These are phyloP conservation scores for Rhexocercosporidium sp. DNA, from an alignment of 2,329 filamentous ascomycete genomes.

Conservation along the genomic window DNA sequence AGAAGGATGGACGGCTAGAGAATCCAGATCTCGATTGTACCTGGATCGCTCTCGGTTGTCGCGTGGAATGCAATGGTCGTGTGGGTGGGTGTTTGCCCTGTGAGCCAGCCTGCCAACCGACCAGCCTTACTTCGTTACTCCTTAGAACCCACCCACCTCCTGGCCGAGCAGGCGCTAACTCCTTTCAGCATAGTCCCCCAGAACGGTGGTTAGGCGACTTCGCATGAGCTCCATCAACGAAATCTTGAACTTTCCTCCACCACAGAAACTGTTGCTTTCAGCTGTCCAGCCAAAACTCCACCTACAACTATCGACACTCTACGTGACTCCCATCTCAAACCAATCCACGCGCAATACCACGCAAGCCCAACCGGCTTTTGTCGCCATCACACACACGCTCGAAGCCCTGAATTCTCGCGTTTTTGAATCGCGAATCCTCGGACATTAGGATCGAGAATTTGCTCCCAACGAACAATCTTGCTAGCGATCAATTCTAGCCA, in stretches of 20 bases:
- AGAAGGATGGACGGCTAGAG: neutral
- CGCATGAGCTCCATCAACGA: neutral
- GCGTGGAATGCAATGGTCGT: neutral
- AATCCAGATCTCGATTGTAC: slow-evolving; percentile 4
- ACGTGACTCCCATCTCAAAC: slow-evolving; percentile 11
- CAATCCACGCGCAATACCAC: slow-evolving; percentile 7
- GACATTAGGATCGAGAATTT: slow-evolving; percentile 17
- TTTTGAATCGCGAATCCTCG: slow-evolving; percentile 24
- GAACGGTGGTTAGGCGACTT: neutral
- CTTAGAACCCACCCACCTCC: neutral
- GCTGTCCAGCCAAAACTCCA: neutral
- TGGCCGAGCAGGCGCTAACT: neutral
- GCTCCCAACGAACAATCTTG: slow-evolving; percentile 19
- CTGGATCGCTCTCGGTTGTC: neutral
- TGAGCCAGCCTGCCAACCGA: too few species aligned
- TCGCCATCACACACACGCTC: neutral
- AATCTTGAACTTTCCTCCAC: slow-evolving; percentile 12
- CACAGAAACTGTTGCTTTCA: slow-evolving; percentile 11
- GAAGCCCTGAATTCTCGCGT: slow-evolving; percentile 12
- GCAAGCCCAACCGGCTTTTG: neutral
- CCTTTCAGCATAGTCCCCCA: neutral
- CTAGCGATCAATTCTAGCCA: slow-evolving; percentile 39
- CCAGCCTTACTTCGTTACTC: too few species aligned
- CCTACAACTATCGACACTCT: slow-evolving; percentile 7
- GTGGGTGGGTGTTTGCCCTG: neutral